Conservation (phyloP, 805 yeast genomes). For the Phaffomyces antillensis region DNA sequence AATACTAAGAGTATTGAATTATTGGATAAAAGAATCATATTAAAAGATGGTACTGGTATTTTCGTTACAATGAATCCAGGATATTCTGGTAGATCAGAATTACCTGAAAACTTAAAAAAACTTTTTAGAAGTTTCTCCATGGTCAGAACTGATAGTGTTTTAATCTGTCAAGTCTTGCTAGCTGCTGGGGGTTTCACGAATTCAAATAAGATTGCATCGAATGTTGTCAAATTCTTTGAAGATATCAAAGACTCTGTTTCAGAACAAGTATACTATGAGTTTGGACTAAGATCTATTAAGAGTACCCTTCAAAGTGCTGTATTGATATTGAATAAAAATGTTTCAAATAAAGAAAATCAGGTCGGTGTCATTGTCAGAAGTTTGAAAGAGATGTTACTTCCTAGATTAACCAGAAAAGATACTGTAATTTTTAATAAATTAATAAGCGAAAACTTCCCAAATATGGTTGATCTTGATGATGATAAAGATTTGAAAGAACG, state of each 20-base stretch:
- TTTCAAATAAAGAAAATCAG: slow-evolving; percentile 18
- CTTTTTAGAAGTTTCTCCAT: slow-evolving; percentile 72
- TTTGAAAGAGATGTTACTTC: slow-evolving; percentile 55
- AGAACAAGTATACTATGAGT: slow-evolving; percentile 74
- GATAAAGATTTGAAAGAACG: slow-evolving; percentile 22
- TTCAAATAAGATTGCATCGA: slow-evolving; percentile 37
- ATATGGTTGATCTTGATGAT: slow-evolving; percentile 16
- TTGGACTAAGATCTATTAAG: slow-evolving; percentile 81
- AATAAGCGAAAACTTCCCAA: slow-evolving; percentile 24
- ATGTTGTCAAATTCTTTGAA: slow-evolving; percentile 49
- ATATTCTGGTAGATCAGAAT: slow-evolving; percentile 71
- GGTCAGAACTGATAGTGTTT: slow-evolving; percentile 59
- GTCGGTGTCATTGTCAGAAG: slow-evolving; percentile 38
- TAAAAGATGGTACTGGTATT: slow-evolving; percentile 53
- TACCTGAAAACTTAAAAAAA: slow-evolving; percentile 83
- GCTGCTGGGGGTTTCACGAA: slow-evolving; percentile 61
- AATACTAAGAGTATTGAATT: slow-evolving; percentile 27
- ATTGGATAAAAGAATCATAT: slow-evolving; percentile 32
- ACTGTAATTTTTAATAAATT: slow-evolving; percentile 28
- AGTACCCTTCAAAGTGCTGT: slow-evolving; percentile 58
- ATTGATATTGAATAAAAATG: slow-evolving; percentile 24
- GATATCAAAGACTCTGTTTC: slow-evolving; percentile 36
- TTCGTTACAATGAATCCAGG: slow-evolving; percentile 91
- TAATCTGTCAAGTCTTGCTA: slow-evolving; percentile 67
- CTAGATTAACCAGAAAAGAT: slow-evolving; percentile 57